A percentile compares a stretch with the other conserved stretches of the same genome.
These are phyloP conservation scores for Dillenia turbinata DNA, from an alignment of 164 flowering plant genomes.

Conservation along the genomic window DNA sequence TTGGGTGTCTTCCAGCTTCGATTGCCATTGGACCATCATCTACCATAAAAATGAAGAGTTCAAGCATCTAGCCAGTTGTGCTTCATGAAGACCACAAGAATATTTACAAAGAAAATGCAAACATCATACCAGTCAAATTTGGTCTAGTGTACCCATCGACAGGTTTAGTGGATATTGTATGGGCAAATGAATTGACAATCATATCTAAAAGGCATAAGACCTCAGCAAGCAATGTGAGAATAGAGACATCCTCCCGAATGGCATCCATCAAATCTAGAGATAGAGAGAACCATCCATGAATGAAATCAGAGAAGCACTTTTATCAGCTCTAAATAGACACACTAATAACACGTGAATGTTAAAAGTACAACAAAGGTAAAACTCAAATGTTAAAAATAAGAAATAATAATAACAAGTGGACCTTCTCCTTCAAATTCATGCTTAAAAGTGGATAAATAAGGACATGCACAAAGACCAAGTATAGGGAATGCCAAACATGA, in stretches of 20 bases:
- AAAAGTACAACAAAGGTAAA: no score
- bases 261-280: constrained; percentile 71
- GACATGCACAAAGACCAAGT: no score
- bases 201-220: constrained; percentile 92
- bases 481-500: no score
- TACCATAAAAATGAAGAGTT: constrained; percentile 20
- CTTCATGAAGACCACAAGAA: neutral
- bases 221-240: constrained; percentile 87
- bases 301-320: no score
- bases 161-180: constrained; percentile 84
- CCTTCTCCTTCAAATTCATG: no score
- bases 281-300: no score
- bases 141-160: constrained; percentile 89
- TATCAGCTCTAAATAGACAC: no score
- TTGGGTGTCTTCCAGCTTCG: constrained; percentile 95
- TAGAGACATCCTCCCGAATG: constrained; percentile 75
- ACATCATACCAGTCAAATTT: constrained; percentile 63
- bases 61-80: constrained; percentile 2
- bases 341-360: no score
- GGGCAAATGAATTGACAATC: constrained; percentile 98
- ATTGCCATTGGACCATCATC: constrained; percentile 94
- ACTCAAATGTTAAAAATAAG: no score
- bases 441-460: no score
- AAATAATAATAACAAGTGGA: no score
- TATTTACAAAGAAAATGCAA: neutral